phyloP scores from a whole-genome alignment of 2,329 filamentous ascomycete genomes.

The Sporothrix protearum region DNA sequence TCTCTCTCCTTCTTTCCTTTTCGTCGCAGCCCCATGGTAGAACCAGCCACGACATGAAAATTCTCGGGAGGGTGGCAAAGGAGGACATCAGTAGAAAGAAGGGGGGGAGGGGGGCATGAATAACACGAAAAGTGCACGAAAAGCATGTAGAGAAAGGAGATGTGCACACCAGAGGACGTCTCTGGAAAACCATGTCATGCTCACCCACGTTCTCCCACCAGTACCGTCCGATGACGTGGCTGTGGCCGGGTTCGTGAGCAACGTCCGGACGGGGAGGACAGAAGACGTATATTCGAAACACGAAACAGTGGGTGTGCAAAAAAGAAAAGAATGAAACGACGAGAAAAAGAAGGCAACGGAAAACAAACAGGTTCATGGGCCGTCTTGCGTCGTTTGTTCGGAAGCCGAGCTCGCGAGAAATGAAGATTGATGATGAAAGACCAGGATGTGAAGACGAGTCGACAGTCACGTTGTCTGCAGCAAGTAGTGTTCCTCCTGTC shows the following conservation, averaged over 20 bases:
- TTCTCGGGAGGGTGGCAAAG: background rate
- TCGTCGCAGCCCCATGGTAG: slow-evolving; percentile 1
- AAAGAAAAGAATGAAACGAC: background rate
- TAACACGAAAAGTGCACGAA: background rate
- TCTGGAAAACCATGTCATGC: background rate
- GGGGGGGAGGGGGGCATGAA: background rate
- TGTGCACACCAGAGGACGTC: background rate
- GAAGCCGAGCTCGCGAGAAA: background rate
- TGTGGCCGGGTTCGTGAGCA: background rate
- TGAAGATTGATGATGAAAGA: background rate
- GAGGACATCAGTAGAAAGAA: background rate
- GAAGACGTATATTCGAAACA: background rate
- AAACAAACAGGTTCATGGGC: background rate
- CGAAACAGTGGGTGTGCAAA: background rate
- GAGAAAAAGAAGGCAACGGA: background rate
- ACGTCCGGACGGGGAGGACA: slow-evolving; percentile 7
- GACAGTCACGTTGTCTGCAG: background rate
- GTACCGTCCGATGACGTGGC: slow-evolving; percentile 16
- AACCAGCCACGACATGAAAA: background rate
- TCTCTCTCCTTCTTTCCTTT: background rate
- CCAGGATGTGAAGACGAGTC: background rate
- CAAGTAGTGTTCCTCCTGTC: background rate
- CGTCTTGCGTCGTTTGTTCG: background rate
- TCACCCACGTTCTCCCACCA: background rate
- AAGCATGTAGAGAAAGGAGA: background rate